These are phyloP conservation scores for Daldinia loculata DNA, from an alignment of 495 filamentous ascomycete species.

Conservation along the genomic window DNA sequence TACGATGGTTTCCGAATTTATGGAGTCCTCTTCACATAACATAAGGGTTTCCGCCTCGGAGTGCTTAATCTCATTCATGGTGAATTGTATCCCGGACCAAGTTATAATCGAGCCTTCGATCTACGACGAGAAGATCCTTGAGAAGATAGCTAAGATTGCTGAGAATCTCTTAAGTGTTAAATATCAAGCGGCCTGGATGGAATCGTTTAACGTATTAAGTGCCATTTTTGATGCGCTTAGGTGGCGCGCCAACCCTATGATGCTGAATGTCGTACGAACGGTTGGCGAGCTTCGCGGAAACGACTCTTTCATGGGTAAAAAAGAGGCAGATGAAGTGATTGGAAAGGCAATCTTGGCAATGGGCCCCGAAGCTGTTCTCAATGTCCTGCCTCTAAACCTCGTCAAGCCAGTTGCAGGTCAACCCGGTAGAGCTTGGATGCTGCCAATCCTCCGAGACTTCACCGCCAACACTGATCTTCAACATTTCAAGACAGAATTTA, in stretches of 20 bases:
- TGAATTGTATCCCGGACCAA: conserved; percentile 81
- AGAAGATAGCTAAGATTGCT: conserved; percentile 73
- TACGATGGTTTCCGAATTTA: conserved; percentile 75
- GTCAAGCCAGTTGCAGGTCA: conserved; percentile 75
- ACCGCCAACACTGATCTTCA: conserved; percentile 83
- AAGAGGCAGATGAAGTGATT: conserved; percentile 90
- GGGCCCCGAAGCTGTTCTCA: conserved; percentile 83
- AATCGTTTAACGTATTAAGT: conserved; percentile 90
- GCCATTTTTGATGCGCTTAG: conserved; percentile 85
- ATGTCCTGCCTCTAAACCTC: conserved; percentile 86
- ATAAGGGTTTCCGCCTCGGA: conserved; percentile 93
- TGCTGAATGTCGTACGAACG: conserved; percentile 74
- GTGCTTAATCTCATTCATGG: conserved; percentile 89
- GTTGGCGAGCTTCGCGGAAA: conserved; percentile 89
- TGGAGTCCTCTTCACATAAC: conserved; percentile 87
- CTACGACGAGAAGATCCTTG: conserved; percentile 84
- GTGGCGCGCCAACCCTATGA: conserved; percentile 81
- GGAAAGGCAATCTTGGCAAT: conserved; percentile 85
- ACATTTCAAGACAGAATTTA: conserved; percentile 85
- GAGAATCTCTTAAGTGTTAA: conserved; percentile 82
- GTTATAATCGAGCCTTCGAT: conserved; percentile 87
- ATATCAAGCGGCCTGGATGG: conserved; percentile 93
- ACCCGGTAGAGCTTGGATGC: conserved; percentile 90
- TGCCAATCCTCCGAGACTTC: conserved; percentile 86
- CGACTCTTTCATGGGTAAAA: conserved; percentile 91